These are phyloP conservation scores for Ichthyophthirius multifiliis DNA, from an alignment of 169 alveolate genomes.

Conservation along the genomic window DNA sequence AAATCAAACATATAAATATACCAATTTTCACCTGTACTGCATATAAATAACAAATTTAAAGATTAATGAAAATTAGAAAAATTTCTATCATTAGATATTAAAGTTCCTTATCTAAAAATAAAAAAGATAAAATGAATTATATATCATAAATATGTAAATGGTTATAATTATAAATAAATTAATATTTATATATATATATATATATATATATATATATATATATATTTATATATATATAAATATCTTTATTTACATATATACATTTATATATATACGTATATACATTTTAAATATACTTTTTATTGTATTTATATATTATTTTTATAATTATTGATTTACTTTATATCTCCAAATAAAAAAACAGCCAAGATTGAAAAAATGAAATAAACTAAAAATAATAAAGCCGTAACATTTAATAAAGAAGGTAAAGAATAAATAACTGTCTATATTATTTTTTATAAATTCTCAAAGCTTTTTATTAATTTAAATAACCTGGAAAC, in stretches of 20 bases:
- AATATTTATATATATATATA: no score
- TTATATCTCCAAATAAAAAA: conserved; percentile 60
- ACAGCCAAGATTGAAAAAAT: conserved; percentile 79
- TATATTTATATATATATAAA: no score
- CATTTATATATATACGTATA: no score
- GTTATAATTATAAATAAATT: no score
- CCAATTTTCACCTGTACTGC: conserved; percentile 79
- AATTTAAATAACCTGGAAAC: conserved; percentile 80
- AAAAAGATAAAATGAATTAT: no score
- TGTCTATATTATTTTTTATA: conserved; percentile 75
- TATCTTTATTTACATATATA: no score
- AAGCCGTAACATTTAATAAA: conserved; percentile 62
- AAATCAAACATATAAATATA: conserved; percentile 39
- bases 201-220: no score
- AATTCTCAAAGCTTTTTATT: conserved; percentile 70
- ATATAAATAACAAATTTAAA: conserved; percentile 45
- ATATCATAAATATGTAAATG: no score
- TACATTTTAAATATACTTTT: no score
- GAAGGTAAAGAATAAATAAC: conserved; percentile 72
- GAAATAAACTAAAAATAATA: conserved; percentile 69
- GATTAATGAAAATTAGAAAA: conserved; percentile 64
- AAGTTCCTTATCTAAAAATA: conserved; percentile 42
- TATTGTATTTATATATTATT: conserved; percentile 66
- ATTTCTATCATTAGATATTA: conserved; percentile 45
- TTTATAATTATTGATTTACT: conserved; percentile 60